Conservation (phyloP, 495 filamentous ascomycete genomes). For the Hypoxylon lenormandii region DNA sequence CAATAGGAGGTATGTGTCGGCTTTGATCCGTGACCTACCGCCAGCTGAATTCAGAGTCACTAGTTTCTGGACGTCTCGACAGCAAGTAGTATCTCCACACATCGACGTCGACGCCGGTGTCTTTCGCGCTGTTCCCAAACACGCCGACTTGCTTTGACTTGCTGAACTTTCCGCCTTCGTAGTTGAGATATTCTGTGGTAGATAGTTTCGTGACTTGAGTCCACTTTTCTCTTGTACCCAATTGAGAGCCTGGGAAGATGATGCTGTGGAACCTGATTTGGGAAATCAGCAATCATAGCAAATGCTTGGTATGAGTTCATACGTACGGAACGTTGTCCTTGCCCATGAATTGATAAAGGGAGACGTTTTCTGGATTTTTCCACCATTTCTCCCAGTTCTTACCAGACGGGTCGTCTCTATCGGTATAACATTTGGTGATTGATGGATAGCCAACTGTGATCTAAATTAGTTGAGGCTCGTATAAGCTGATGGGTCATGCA, state of each 20-base stretch:
- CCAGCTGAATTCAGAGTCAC: constrained; percentile 92
- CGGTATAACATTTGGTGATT: constrained; percentile 92
- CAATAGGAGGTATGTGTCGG: neutral
- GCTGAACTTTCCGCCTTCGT: constrained; percentile 95
- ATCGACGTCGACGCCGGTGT: constrained; percentile 85
- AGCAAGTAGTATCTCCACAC: constrained; percentile 96
- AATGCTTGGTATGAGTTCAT: constrained; percentile 49
- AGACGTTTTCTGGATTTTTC: constrained; percentile 87
- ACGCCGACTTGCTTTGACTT: constrained; percentile 91
- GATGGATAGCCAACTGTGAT: constrained; percentile 86
- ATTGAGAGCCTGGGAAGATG: constrained; percentile 88
- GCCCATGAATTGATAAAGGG: constrained; percentile 96
- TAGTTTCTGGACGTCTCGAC: constrained; percentile 85
- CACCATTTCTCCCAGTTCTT: constrained; percentile 93
- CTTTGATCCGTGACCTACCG: constrained; percentile 39
- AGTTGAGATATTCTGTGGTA: constrained; percentile 95
- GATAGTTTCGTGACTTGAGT: constrained; percentile 89
- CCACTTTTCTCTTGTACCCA: constrained; percentile 88
- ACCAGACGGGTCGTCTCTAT: constrained; percentile 49
- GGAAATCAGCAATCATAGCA: constrained; percentile 16
- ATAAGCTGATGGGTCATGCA: neutral
- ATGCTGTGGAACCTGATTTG: constrained; percentile 58
- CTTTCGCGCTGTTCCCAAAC: constrained; percentile 87
- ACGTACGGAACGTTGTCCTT: constrained; percentile 98
- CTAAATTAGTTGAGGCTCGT: constrained; percentile 11